Evolutionary conservation across 371 early-diverging fungal genomes (phyloP).

Genomic region (Mucor plumbeus): DNA sequence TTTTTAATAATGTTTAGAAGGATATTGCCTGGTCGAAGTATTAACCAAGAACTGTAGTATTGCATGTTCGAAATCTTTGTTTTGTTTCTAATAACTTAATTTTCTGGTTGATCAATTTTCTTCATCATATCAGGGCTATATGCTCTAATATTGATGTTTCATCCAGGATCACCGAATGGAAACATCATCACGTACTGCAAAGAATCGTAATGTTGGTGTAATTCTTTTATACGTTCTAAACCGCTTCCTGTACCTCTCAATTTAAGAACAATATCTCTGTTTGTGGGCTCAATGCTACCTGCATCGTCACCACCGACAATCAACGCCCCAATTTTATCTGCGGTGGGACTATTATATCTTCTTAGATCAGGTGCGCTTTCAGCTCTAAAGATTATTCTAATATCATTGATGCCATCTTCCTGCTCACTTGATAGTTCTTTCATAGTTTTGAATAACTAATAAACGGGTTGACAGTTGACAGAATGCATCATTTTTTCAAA

Average conservation of each 20-base stretch:
- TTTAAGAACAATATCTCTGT: too few species aligned
- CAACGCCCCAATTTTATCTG: neutral
- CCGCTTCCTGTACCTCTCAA: neutral
- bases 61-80: neutral
- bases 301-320: constrained; percentile 1
- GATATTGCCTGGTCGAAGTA: neutral
- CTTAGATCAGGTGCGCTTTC: neutral
- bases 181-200: neutral
- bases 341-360: neutral
- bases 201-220: neutral
- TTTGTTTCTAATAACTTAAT: too few species aligned
- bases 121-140: too few species aligned
- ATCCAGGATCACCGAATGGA: neutral
- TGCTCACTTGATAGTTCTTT: neutral
- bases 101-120: too few species aligned
- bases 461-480: neutral
- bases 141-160: neutral
- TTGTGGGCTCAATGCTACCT: neutral
- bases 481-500: constrained; percentile 1
- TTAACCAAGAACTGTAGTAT: neutral
- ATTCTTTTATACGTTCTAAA: neutral
- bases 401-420: too few species aligned
- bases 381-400: too few species aligned
- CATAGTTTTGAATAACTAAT: neutral
- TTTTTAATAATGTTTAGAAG: too few species aligned